Base-by-base conservation (phyloP, 2,329 filamentous ascomycete genomes). In the Sporothrix phasma region DNA sequence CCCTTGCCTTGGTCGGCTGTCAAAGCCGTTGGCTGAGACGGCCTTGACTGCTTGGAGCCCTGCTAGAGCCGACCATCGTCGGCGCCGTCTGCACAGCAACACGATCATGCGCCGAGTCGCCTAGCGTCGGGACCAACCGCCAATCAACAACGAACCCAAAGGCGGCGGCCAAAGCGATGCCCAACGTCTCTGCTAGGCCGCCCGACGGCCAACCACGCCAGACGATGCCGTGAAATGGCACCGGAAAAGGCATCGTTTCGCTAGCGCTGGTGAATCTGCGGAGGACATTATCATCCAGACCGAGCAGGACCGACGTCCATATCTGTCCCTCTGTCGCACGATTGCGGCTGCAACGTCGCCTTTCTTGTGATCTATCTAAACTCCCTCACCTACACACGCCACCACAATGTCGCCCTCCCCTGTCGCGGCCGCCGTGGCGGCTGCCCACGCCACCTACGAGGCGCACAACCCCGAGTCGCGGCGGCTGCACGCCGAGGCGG, bases 381-480 rank as follows among this genome's bases (percentile, higher is more conserved):
- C 26, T 13, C 29, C 31, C n/a, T 15, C n/a, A 24, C 19, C n/a
- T n/a, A n/a, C n/a, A n/a, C n/a, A n/a, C n/a, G n/a, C 15, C n/a
- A 17, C 22, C 45, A 51, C 11, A n/a, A 64, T 64, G 63, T 41
- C 63, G n/a, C 31, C 47, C 26, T 54, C 51, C 5, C n/a, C 46
- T 2, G 47, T 65, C 19, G 45, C 53, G 3, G 29, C 51, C 26
- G 66, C 66, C 13, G 62, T 66, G 31, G 61, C 63, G 5, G 19
- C 45, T 3, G 65, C 65, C 1, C 66, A 66, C 24, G 63, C 65
- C 10, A 61, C 61, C 5, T 67, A 61, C 17, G 19, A 46, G 5
- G 61, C n/a, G 5, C 53, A 62, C 63, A 66, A 67, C 45, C 61
- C 29, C 7, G 59, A 58, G 7, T 66, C 63, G 19, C 46, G 39